These are phyloP conservation scores for Ophiostoma angusticollis DNA, from an alignment of 2,329 filamentous ascomycete species.

Conservation along the genomic window DNA sequence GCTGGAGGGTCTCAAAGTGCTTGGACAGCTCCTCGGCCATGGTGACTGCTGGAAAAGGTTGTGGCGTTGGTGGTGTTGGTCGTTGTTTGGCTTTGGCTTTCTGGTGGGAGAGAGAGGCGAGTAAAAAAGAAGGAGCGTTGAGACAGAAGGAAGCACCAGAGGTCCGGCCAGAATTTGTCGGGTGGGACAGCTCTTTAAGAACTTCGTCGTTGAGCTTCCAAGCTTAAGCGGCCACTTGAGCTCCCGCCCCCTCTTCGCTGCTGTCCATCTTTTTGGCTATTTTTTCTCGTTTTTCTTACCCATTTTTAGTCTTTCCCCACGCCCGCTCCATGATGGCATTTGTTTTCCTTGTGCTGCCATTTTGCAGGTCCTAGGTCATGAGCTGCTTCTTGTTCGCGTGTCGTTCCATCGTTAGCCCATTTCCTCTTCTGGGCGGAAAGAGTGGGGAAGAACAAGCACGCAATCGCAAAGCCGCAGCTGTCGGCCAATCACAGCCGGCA, in stretches of 20 bases:
- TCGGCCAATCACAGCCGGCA: conserved; percentile 4
- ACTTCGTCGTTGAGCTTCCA: no score
- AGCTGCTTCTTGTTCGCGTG: not conserved
- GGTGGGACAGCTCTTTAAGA: not conserved
- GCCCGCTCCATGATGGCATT: no score
- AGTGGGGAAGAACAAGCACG: conserved; percentile 9
- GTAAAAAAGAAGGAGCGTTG: no score
- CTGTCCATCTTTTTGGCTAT: not conserved
- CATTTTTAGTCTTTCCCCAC: no score
- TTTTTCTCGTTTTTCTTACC: not conserved
- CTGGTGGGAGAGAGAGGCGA: no score
- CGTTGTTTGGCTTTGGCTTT: not conserved
- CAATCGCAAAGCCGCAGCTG: conserved; percentile 5
- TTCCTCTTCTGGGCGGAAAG: conserved; percentile 7
- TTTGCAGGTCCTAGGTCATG: no score
- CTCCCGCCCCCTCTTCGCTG: no score
- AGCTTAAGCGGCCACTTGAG: no score
- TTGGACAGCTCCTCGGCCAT: conserved; percentile 37
- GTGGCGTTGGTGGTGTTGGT: not conserved
- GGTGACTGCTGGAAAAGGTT: conserved; percentile 8
- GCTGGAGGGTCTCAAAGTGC: conserved; percentile 74
- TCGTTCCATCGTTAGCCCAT: conserved; percentile 1
- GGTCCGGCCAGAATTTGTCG: no score
- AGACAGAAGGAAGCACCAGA: no score
- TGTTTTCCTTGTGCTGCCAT: no score